phyloP scores from a whole-genome alignment of 441 rosid genomes.

The Arabidopsis lyrata region DNA sequence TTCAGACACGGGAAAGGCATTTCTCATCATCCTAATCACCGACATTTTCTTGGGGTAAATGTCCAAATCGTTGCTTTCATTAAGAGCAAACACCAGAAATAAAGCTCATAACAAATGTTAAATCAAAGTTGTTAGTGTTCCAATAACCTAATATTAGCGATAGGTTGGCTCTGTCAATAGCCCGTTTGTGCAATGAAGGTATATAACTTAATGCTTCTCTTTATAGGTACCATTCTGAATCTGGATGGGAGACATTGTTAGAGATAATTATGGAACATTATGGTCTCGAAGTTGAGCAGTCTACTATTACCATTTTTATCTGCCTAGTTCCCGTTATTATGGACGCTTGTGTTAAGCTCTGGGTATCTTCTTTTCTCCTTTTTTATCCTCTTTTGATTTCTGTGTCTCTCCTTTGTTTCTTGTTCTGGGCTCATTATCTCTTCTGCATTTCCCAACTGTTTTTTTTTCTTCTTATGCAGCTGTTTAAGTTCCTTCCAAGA shows the following conservation, averaged over 20 bases:
- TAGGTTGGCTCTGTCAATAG: neutral
- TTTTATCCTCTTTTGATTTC: constrained; percentile 2
- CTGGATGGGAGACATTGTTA: constrained; percentile 85
- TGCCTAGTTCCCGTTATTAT: constrained; percentile 75
- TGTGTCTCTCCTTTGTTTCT: constrained; percentile 14
- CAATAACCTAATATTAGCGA: neutral
- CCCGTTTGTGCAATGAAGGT: constrained; percentile 11
- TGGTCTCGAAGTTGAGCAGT: constrained; percentile 74
- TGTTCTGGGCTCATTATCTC: constrained; percentile 17
- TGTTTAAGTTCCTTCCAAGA: constrained; percentile 84
- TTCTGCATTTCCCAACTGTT: constrained; percentile 5
- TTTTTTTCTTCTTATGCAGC: constrained; percentile 50
- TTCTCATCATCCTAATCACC: constrained; percentile 76
- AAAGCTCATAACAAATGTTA: constrained; percentile 18
- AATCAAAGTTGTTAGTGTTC: constrained; percentile 5
- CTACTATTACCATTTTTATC: constrained; percentile 71
- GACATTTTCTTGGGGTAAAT: constrained; percentile 92
- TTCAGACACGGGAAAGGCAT: constrained; percentile 93
- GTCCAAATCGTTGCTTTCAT: constrained; percentile 1
- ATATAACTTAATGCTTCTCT: constrained; percentile 17
- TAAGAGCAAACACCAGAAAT: neutral
- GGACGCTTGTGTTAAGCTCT: constrained; percentile 86
- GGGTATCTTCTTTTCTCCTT: constrained; percentile 62
- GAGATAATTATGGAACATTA: constrained; percentile 85
- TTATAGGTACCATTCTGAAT: constrained; percentile 90